Conservation (phyloP, 1,284 basidiomycete genomes). For the Fereydounia khargensis region DNA sequence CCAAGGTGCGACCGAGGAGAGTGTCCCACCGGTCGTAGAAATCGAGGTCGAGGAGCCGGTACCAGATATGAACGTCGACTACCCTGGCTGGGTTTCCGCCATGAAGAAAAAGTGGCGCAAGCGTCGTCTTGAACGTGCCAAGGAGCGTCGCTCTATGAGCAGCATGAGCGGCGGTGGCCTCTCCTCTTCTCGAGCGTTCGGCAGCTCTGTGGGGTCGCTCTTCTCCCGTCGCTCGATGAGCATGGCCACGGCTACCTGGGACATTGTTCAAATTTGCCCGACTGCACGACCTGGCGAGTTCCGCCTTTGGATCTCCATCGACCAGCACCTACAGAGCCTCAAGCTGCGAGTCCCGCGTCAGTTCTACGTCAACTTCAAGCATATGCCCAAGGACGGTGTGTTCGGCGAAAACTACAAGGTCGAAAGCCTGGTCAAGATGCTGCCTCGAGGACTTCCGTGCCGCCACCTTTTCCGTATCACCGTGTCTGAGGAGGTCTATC, state of each 20-base stretch:
- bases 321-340: constrained; percentile 74
- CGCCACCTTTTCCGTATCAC: constrained; percentile 79
- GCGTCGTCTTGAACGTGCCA: constrained; percentile 57
- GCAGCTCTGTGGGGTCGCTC: constrained; percentile 64
- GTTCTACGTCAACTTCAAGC: constrained; percentile 88
- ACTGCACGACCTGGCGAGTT: constrained; percentile 78
- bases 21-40: constrained; percentile 7
- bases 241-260: constrained; percentile 77
- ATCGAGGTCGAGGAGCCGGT: constrained; percentile 21
- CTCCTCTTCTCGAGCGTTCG: constrained; percentile 7
- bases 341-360: constrained; percentile 82
- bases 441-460: constrained; percentile 77
- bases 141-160: constrained; percentile 59
- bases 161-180: constrained; percentile 2
- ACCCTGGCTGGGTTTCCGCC: constrained; percentile 75
- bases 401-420: constrained; percentile 70
- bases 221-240: constrained; percentile 70
- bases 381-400: constrained; percentile 64
- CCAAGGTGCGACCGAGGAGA: constrained; percentile 4
- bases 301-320: constrained; percentile 83
- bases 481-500: constrained; percentile 79
- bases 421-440: constrained; percentile 72
- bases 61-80: constrained; percentile 62
- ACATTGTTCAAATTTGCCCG: constrained; percentile 83
- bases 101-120: constrained; percentile 79